Base-by-base conservation (phyloP, 1,139 yeast species). In the Kurtzmaniella quercitrusa region DNA sequence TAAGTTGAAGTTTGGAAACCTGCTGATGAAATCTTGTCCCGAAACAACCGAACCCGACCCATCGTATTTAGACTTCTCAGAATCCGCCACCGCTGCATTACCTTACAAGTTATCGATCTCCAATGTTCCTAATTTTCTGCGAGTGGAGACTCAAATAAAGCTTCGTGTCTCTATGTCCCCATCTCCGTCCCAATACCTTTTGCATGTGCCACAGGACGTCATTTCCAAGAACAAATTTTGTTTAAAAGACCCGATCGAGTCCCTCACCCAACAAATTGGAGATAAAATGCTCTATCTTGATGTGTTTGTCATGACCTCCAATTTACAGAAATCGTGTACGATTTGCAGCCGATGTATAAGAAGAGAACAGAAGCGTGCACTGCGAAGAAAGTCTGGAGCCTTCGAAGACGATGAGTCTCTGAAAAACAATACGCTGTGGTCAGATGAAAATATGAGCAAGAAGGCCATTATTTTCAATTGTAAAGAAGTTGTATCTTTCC, bases 61-160 rank as follows among this genome's bases (percentile, higher is more conserved):
- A 2, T 55, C 66, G 7, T 65, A 65, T 43, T 58, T 71, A 40
- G 76, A 71, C 48, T 67, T 71, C 45, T 65, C 72, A 1, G 57
- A 60, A 1, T 60, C 60, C 30, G 48, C 63, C n/a, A 57, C 69
- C 65, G 58, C 64, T 11, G 56, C 61, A 11, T 66, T 84, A 46
- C 88, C 88, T 3, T 85, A 80, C 61, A 66, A 73, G 42, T 56
- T 91, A 46, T 63, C 66, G 23, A 66, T 89, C 1, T 65, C 73
- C 11, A 84, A 82, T 43, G 66, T 91, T 40, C 97, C 97, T 1
- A 64, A 76, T 9, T 81, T 81, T 52, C 88, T 96, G 8, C 77
- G 98, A 50, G 98, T 93, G 5, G 98, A 93, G 63, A 93, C 97
- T 17, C 98, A 93, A 65, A 88, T 91, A 58, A 91, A 88, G 60